Percentiles rank a stretch among this genome's conserved stretches.
These are phyloP conservation scores for Leucosporidium scottii DNA, from an alignment of 768 basidiomycete species.

Conservation along the genomic window DNA sequence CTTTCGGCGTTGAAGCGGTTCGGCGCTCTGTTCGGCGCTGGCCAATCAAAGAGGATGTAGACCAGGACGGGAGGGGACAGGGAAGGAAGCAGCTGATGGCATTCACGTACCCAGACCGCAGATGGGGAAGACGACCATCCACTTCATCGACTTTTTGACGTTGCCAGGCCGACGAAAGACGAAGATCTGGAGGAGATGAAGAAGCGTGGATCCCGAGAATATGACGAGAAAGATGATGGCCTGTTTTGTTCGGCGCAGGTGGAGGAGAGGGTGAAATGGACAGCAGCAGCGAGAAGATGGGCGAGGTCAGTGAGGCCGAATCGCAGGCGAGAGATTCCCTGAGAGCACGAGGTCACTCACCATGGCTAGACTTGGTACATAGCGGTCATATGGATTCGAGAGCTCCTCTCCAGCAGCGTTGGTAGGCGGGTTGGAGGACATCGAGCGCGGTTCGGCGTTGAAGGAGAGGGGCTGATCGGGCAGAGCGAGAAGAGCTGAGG, in stretches of 20 bases:
- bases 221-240: constrained; percentile 6
- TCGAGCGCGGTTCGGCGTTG: neutral
- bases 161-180: no score
- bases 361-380: neutral
- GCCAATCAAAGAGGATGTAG: no score
- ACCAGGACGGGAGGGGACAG: no score
- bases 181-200: constrained; percentile 8
- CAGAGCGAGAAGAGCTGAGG: neutral
- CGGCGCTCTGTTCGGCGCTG: no score
- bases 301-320: neutral
- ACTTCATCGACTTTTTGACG: constrained; percentile 3
- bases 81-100: no score
- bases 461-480: neutral
- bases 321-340: neutral
- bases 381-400: neutral
- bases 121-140: constrained; percentile 12
- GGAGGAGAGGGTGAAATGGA: neutral
- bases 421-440: no score
- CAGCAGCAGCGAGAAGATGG: neutral
- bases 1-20: no score
- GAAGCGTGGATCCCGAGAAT: neutral
- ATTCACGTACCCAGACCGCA: neutral
- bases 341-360: neutral
- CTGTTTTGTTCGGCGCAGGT: neutral
- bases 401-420: no score